Evolutionary conservation across 2,329 filamentous ascomycete species (phyloP), one percentile per base, ranked within the genome.

Genomic region (Samsoniella hepiali): DNA sequence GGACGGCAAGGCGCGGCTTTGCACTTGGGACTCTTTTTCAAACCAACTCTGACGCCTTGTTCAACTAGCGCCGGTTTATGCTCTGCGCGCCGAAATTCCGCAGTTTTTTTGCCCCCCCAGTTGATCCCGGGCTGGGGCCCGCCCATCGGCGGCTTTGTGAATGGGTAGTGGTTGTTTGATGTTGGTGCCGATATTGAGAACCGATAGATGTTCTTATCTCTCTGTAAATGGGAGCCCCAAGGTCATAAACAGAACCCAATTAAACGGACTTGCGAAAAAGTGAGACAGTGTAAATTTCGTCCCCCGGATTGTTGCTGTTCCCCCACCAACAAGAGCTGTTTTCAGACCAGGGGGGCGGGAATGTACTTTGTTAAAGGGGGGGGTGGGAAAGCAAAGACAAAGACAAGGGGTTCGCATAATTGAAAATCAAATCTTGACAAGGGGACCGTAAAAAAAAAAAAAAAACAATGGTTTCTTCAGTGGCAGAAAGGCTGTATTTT

Each of bases 1-100:
- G 47, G 49, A 42, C 58, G 58, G 58, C 58, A 60, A 60, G 47
- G 36, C 29, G 44, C 58, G 58, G 58, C 58, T 60, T 60, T 60
- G 29, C 29, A 59, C 22, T 34, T 45, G 51, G 31, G 17, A 7
- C 6, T 34, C 4, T 32, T 34, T 15, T 15, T 10, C 5, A 11
- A 3, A 1, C 3, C 22, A 38, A 38, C 3, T 9, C 11, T 31
- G n/a, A 5, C n/a, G n/a, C 36, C n/a, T 8, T 29, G 22, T 7
- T 10, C 27, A 56, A n/a, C 27, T 47, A 58, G 44, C 44, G 45
- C 17, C 57, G 57, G 57, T 22, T 51, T 59, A 51, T 29, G 8
- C n/a, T 27, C 13, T 15, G 57, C 29, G 57, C 57, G 57, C 57
- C 27, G 32, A 6, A 50, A 50, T 59, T 59, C 57, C 57, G 57